A percentile compares a stretch with the other conserved stretches of the same genome.
These are phyloP conservation scores for Penicillium verrucosum DNA, from an alignment of 2,329 filamentous ascomycete genomes.

Conservation along the genomic window DNA sequence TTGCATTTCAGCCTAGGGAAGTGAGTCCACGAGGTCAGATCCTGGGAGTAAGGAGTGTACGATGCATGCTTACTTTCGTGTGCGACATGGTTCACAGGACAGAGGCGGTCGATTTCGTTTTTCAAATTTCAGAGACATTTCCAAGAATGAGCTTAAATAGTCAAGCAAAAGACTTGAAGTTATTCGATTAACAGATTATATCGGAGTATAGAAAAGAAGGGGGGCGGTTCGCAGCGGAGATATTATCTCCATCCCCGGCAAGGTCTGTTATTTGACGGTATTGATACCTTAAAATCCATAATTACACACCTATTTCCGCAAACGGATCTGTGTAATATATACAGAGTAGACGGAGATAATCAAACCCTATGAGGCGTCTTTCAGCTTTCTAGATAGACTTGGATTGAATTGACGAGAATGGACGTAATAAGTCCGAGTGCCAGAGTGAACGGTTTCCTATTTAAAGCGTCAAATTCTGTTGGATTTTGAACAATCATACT, in stretches of 20 bases:
- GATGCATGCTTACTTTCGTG: constrained; percentile 8
- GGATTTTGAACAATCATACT: background rate
- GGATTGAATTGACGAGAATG: background rate
- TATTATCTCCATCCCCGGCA: constrained; percentile 6
- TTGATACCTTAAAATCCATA: background rate
- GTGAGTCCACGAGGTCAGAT: background rate
- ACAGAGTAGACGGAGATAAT: background rate
- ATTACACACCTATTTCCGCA: background rate
- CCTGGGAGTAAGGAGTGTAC: too few species aligned
- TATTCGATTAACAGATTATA: background rate
- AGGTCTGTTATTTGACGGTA: background rate
- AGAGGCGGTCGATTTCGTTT: constrained; percentile 12
- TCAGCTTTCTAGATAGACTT: background rate
- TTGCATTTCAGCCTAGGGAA: constrained; percentile 9
- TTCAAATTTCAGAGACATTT: constrained; percentile 4
- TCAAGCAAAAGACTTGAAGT: background rate
- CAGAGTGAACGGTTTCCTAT: background rate
- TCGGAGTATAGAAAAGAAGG: background rate
- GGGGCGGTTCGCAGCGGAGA: background rate
- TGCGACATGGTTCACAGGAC: constrained; percentile 12
- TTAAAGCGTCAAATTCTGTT: background rate
- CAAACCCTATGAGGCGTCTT: background rate
- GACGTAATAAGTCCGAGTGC: background rate
- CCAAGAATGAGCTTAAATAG: background rate
- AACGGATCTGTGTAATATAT: background rate